A percentile compares a stretch with the other conserved stretches of the same genome.
Conservation (phyloP, 1,284 basidiomycete genomes). For the Malassezia sp. region DNA sequence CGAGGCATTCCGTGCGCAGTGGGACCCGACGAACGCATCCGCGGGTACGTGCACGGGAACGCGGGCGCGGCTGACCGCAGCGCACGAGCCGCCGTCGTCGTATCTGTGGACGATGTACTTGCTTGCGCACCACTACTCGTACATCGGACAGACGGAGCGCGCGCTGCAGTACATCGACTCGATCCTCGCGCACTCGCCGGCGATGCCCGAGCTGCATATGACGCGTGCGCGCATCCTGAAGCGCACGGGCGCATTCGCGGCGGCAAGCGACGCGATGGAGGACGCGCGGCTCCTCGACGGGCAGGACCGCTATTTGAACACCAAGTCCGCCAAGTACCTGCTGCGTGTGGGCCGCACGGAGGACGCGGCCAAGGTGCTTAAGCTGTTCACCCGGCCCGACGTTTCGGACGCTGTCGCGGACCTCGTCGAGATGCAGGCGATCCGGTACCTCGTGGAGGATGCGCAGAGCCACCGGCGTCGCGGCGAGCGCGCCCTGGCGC, state of each 20-base stretch:
- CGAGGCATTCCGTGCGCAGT: slow-evolving; percentile 24
- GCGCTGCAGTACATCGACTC: slow-evolving; percentile 60
- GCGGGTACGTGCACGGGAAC: too few species aligned
- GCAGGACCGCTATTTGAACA: slow-evolving; percentile 91
- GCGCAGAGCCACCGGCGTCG: slow-evolving; percentile 60
- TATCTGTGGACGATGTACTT: slow-evolving; percentile 94
- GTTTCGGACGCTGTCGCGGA: slow-evolving; percentile 65
- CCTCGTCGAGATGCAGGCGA: slow-evolving; percentile 88
- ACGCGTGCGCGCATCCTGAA: slow-evolving; percentile 76
- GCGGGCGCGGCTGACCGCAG: slow-evolving; percentile 8
- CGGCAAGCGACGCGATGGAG: slow-evolving; percentile 67
- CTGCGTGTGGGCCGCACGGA: slow-evolving; percentile 61
- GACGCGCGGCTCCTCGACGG: slow-evolving; percentile 76
- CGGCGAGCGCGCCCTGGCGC: slow-evolving; percentile 64
- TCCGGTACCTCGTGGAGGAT: slow-evolving; percentile 76
- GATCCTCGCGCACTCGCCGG: slow-evolving; percentile 74
- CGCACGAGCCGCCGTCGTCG: slow-evolving; percentile 61
- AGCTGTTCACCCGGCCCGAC: slow-evolving; percentile 41
- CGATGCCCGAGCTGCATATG: slow-evolving; percentile 79
- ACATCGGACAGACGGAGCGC: slow-evolving; percentile 47
- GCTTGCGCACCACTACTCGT: slow-evolving; percentile 77
- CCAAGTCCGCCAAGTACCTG: slow-evolving; percentile 83
- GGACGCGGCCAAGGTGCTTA: slow-evolving; percentile 43
- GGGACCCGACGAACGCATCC: slow-evolving; percentile 18
- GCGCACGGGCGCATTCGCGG: slow-evolving; percentile 66